Evolutionary conservation across 2,329 filamentous ascomycete species (phyloP).

Genomic region (Botrytis elliptica): DNA sequence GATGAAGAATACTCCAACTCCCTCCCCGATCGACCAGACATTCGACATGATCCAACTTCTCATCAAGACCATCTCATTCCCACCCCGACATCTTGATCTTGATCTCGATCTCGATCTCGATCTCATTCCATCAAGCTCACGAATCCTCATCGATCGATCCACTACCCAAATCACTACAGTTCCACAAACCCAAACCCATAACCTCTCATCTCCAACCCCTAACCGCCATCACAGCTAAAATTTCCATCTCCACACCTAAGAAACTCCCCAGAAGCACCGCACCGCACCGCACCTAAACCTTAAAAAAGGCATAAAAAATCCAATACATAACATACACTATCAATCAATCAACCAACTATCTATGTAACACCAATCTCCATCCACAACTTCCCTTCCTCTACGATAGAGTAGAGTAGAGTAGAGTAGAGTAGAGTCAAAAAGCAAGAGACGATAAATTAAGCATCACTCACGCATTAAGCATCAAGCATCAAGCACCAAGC

Average conservation of each 20-base stretch:
- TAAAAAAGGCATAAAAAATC: neutral
- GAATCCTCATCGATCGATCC: fast-evolving
- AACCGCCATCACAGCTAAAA: neutral
- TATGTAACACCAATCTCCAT: no score
- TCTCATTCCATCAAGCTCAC: neutral
- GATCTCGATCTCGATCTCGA: neutral
- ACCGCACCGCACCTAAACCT: neutral
- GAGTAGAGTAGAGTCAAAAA: neutral
- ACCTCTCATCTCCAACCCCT: neutral
- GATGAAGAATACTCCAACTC: neutral
- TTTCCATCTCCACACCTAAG: neutral
- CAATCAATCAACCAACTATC: no score
- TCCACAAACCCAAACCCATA: no score
- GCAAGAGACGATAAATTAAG: neutral
- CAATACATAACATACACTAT: no score
- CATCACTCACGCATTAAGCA: no score
- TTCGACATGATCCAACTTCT: neutral
- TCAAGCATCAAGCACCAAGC: no score
- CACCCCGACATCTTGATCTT: no score
- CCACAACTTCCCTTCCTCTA: neutral
- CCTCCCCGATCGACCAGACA: no score
- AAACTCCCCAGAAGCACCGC: neutral
- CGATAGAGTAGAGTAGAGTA: no score
- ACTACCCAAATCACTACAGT: neutral
- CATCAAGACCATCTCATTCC: no score